Evolutionary conservation across 2,329 filamentous ascomycete species (phyloP).

Genomic region (Fusarium sterilihyphosum): DNA sequence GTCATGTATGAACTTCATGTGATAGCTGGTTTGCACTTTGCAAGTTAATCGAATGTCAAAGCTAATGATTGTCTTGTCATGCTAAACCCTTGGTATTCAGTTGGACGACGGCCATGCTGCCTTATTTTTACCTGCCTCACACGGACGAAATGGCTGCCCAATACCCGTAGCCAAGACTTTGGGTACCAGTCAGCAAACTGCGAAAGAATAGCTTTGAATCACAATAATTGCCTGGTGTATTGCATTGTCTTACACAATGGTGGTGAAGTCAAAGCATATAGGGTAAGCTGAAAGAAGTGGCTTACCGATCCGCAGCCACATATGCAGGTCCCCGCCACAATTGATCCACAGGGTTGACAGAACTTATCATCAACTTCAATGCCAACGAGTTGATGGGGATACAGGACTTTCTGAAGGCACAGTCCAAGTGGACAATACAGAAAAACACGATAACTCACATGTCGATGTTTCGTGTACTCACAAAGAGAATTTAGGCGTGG

Average conservation of each 20-base stretch:
- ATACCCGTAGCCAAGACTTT: not conserved
- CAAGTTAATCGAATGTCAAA: not conserved
- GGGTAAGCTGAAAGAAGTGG: slow-evolving; percentile 21
- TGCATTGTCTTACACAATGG: not conserved
- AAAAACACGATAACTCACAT: not conserved
- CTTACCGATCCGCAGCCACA: slow-evolving; percentile 22
- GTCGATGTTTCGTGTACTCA: slow-evolving; percentile 2
- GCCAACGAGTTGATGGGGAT: slow-evolving; percentile 12
- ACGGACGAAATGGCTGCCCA: not conserved
- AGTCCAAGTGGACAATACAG: slow-evolving; percentile 23
- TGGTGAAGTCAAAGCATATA: not conserved
- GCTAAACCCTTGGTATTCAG: not conserved
- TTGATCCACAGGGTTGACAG: slow-evolving; percentile 36
- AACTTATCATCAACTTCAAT: slow-evolving; percentile 42
- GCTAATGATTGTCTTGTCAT: slow-evolving; percentile 10
- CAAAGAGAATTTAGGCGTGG: not conserved
- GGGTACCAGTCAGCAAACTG: not conserved
- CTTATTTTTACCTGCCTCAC: not conserved
- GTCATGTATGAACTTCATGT: not conserved
- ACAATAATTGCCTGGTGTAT: not conserved
- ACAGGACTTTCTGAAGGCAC: slow-evolving; percentile 23
- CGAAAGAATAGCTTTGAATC: not conserved
- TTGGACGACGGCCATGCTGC: not conserved
- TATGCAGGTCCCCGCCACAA: slow-evolving; percentile 32
- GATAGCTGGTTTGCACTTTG: not conserved